phyloP scores from a whole-genome alignment of 495 filamentous ascomycete species.

The Letharia columbiana region DNA sequence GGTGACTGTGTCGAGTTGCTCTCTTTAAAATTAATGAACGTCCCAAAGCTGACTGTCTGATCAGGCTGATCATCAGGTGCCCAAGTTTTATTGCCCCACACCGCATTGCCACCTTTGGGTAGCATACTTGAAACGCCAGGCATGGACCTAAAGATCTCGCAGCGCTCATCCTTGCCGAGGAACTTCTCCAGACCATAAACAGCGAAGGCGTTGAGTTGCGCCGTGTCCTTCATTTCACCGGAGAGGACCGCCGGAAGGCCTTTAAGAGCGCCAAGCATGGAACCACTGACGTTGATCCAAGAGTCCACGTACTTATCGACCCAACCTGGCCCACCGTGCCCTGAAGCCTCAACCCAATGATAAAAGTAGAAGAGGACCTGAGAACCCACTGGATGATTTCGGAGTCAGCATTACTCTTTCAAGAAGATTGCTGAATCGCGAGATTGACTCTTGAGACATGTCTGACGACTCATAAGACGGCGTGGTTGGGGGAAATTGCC shows the following conservation, averaged over 20 bases:
- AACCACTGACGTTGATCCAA: conserved; percentile 97
- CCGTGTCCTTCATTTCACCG: conserved; percentile 97
- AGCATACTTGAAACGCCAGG: conserved; percentile 94
- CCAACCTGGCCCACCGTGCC: conserved; percentile 77
- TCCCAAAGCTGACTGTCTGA: conserved; percentile 65
- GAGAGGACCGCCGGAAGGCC: conserved; percentile 84
- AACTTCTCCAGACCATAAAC: conserved; percentile 97
- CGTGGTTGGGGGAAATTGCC: no score
- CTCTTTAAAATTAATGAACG: conserved; percentile 77
- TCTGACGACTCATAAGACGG: no score
- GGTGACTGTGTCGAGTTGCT: conserved; percentile 53
- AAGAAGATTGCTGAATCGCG: no score
- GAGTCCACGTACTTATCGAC: conserved; percentile 83
- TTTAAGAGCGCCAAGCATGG: conserved; percentile 94
- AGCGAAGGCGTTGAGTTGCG: conserved; percentile 93
- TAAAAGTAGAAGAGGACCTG: conserved; percentile 96
- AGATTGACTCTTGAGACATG: no score
- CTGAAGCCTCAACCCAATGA: conserved; percentile 84
- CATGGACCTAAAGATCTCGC: conserved; percentile 94
- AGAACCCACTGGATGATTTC: conserved; percentile 53
- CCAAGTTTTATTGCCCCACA: conserved; percentile 87
- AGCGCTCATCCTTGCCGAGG: conserved; percentile 76
- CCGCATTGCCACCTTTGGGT: conserved; percentile 85
- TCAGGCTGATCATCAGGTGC: conserved; percentile 79
- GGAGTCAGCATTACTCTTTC: no score